Base-by-base conservation (phyloP, 1,284 basidiomycete species). In the Trametes sp. region DNA sequence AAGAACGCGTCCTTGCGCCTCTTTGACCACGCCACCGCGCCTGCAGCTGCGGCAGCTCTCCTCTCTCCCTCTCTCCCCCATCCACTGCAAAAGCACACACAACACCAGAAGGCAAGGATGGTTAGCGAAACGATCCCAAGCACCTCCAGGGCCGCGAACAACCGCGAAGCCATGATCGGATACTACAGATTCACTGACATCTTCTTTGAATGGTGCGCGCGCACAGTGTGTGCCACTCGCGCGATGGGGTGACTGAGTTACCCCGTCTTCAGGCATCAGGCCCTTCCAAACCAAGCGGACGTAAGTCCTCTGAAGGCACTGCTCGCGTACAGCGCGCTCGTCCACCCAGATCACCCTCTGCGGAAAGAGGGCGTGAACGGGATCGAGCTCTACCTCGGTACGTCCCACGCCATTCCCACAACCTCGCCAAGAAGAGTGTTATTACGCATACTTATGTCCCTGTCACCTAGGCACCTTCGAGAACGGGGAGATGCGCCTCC, bases 181-280 rank as follows among this genome's bases (percentile, higher is more conserved):
- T 93, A 89, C 72, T 93, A 93, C 73, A 80, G 91, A 52, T 93
- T 88, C 73, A 91, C 90, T 0, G 91, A 93, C 74, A 88, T 93
- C 53, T 88, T 85, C 82, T 92, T 87, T 54, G 81, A 91, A 73
- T 92, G 90, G 89, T 88, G 51, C 42, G 67, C 42, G 67, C 62
- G 33, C 48, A 5, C 36, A n/a, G 42, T 46, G 54, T 61, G 49
- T 50, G 26, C 45, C 16, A 45, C 28, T 31, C 55, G 19, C 24
- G 19, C n/a, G 29, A 13, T 9, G 36, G 19, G 23, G 41, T 4
- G n/a, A 21, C n/a, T 26, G 13, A 46, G 54, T 41, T 31, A 44
- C 24, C 36, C 61, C 68, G 50, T 52, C 28, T 28, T 14, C 23
- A 85, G 83, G 83, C 76, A 81, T 57, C 74, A 80, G 65, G 78